These are phyloP conservation scores for Apophysomyces trapeziformis DNA, from an alignment of 371 early-diverging fungal species.

Conservation along the genomic window DNA sequence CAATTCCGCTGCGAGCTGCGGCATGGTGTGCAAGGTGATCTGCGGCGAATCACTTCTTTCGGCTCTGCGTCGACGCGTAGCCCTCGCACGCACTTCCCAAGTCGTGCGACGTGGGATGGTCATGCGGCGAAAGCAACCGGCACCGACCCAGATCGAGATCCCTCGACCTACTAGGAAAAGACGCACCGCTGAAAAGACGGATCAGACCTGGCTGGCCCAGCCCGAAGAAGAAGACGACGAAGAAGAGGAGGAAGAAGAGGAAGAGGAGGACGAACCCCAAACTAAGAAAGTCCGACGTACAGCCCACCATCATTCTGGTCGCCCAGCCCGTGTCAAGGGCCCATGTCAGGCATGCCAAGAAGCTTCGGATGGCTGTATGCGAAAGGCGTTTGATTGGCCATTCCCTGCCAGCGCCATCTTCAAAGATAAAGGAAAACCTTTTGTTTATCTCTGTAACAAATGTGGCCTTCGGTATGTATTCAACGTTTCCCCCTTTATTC, in stretches of 20 bases:
- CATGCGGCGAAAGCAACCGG: slow-evolving; percentile 18
- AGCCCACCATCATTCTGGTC: slow-evolving; percentile 21
- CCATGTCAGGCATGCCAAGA: slow-evolving; percentile 55
- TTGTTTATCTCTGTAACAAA: slow-evolving; percentile 57
- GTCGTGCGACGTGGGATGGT: slow-evolving; percentile 20
- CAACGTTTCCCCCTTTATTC: no score
- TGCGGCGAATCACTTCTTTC: slow-evolving; percentile 43
- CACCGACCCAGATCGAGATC: slow-evolving; percentile 20
- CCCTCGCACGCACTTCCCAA: slow-evolving; percentile 25
- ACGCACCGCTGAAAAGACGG: background rate
- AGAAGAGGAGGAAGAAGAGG: slow-evolving; percentile 1
- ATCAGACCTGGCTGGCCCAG: slow-evolving; percentile 10
- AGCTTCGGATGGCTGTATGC: slow-evolving; percentile 54
- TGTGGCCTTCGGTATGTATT: slow-evolving; percentile 45
- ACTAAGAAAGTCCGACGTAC: slow-evolving; percentile 8
- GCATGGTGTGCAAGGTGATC: slow-evolving; percentile 33
- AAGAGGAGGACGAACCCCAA: slow-evolving; percentile 8
- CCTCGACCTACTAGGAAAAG: slow-evolving; percentile 5
- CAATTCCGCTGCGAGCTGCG: slow-evolving; percentile 2
- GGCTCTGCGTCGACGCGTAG: slow-evolving; percentile 36
- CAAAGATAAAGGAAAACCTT: slow-evolving; percentile 47
- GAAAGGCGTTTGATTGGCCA: slow-evolving; percentile 56
- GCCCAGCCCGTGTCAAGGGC: slow-evolving; percentile 45
- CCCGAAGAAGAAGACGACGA: slow-evolving; percentile 3
- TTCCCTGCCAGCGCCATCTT: slow-evolving; percentile 36